phyloP scores from a whole-genome alignment of 306 rosid species.

The Vigna unguiculata region DNA sequence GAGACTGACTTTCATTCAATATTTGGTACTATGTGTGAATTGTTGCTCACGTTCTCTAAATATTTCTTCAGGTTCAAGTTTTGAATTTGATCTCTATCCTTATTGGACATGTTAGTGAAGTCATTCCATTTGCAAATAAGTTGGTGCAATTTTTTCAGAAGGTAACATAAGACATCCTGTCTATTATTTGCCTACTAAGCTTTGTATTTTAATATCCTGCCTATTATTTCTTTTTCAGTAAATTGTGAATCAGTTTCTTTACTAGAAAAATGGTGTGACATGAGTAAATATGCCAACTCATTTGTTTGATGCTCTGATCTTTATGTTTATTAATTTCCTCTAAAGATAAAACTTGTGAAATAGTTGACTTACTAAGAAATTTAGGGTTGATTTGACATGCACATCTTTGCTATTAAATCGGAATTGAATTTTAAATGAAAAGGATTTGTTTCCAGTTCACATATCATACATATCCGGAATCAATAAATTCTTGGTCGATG shows the following conservation, averaged over 20 bases:
- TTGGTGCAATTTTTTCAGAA: slow-evolving; percentile 89
- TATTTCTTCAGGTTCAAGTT: slow-evolving; percentile 84
- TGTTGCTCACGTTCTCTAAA: slow-evolving; percentile 41
- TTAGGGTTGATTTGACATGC: slow-evolving; percentile 17
- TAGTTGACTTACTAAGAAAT: background rate
- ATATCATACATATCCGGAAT: background rate
- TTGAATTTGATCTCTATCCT: slow-evolving; percentile 85
- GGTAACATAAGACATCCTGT: slow-evolving; percentile 54
- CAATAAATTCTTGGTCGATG: background rate
- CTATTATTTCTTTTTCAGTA: slow-evolving; percentile 35
- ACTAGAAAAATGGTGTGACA: slow-evolving; percentile 21
- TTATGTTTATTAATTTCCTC: background rate
- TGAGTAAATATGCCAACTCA: background rate
- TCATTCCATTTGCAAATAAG: slow-evolving; percentile 74
- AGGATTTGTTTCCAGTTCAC: background rate
- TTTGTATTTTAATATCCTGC: slow-evolving; percentile 27
- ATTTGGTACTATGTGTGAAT: slow-evolving; percentile 31
- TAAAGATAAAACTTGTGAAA: slow-evolving; percentile 19
- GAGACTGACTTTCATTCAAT: slow-evolving; percentile 23
- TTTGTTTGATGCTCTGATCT: slow-evolving; percentile 10
- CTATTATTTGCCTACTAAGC: slow-evolving; percentile 15
- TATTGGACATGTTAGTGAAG: slow-evolving; percentile 77
- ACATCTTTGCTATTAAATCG: background rate
- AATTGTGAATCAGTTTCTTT: slow-evolving; percentile 28
- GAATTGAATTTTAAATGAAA: background rate